These are phyloP conservation scores for Baudoinia panamericana DNA, from an alignment of 495 filamentous ascomycete species.

Conservation along the genomic window DNA sequence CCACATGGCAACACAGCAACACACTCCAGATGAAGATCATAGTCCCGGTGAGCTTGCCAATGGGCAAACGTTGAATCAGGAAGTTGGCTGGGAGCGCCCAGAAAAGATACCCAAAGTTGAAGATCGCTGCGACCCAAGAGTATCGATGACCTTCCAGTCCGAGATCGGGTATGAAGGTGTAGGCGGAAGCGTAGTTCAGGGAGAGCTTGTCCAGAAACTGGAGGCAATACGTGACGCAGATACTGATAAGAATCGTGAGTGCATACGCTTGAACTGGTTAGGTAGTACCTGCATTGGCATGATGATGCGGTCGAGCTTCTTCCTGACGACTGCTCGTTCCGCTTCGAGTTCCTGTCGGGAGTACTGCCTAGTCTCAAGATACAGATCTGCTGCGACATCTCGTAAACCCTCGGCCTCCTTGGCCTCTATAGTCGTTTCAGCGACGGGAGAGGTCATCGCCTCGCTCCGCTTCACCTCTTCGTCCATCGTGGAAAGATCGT, in stretches of 20 bases:
- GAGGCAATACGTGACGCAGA: constrained; percentile 13
- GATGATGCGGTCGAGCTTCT: constrained; percentile 24
- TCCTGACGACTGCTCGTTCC: constrained; percentile 17
- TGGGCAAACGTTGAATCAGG: constrained; percentile 7
- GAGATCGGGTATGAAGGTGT: constrained; percentile 8
- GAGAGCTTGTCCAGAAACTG: constrained; percentile 12
- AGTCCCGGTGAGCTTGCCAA: constrained; percentile 3
- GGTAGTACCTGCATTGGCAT: constrained; percentile 17
- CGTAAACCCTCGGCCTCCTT: constrained; percentile 13
- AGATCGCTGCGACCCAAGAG: constrained; percentile 11
- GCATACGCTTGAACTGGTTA: no score
- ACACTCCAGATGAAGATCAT: constrained; percentile 12
- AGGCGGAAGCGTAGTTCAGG: constrained; percentile 13
- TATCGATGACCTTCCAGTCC: constrained; percentile 8
- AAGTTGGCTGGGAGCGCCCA: constrained; percentile 8
- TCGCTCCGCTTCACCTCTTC: no score
- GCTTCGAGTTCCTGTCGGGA: constrained; percentile 19
- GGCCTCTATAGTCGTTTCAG: no score
- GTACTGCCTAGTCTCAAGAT: constrained; percentile 20
- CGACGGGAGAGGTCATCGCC: no score
- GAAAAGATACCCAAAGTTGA: constrained; percentile 11
- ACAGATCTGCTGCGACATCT: constrained; percentile 22
- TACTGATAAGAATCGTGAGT: not conserved
- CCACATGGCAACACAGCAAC: not conserved
- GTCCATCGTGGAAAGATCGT: no score